Base-by-base conservation (phyloP, 352 stramenopile species). In the Phytophthora hybrid region DNA sequence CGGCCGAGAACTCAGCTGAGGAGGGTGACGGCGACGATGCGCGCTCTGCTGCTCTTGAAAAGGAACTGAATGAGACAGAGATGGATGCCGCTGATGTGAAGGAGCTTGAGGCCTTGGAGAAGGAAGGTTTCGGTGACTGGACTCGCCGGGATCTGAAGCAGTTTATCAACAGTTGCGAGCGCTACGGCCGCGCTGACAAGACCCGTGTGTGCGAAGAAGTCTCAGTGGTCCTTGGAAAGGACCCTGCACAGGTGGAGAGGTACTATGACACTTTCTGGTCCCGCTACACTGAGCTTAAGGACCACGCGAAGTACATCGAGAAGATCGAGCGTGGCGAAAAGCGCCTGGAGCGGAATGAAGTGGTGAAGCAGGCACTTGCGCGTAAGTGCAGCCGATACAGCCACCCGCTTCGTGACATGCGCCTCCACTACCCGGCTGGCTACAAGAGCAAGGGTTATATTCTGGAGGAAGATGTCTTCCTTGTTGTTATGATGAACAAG, bases 401-500 rank as follows among this genome's bases (percentile, higher is more conserved):
- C 39, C 97, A 99, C 68, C 89, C 93, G n/a, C 82, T 95, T 66
- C 88, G 87, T 62, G 87, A 95, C 63, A 95, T 97, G 90, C 93
- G 93, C 49, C 78, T 97, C 29, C 77, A 93, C 47, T 97, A 97
- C 72, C 88, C 89, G 39, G 93, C 86, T 53, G 91, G 91, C 39
- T 93, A 97, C 81, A 98, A 98, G 84, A 98, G 97, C 87, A 93
- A 97, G 78, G 94, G 89, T 0, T 99, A 98, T 73, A 98, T 97
- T 39, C 89, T 98, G 66, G 97, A 99, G 61, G 98, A 99, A 74
- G 98, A 99, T 80, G 93, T 98, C 29, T 99, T 99, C 75, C 83
- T 99, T 31, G 82, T 99, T 10, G 98, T 97, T 54, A 99, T 99
- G 96, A 99, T 99, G 97, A 97, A 99, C 85, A 94, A 97, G 60